These are phyloP conservation scores for Plasmopara viticola DNA, from an alignment of 352 stramenopile species.

Conservation along the genomic window DNA sequence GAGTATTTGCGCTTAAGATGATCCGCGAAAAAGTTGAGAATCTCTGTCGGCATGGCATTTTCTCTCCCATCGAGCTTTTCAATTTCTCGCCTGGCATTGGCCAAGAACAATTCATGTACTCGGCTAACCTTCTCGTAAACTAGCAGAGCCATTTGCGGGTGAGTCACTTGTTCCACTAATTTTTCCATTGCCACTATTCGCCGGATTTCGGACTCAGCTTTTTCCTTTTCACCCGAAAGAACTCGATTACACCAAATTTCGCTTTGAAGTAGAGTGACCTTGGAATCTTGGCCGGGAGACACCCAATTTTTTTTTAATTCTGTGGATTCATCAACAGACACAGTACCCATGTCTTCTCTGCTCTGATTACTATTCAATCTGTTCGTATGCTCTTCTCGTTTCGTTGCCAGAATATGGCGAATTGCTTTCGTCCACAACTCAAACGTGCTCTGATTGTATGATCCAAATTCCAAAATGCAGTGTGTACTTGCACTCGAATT, in stretches of 20 bases:
- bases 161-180: conserved; percentile 71
- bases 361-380: conserved; percentile 16
- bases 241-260: conserved; percentile 84
- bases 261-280: conserved; percentile 75
- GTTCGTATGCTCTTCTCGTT: conserved; percentile 33
- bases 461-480: conserved; percentile 71
- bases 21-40: conserved; percentile 80
- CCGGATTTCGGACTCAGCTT: conserved; percentile 74
- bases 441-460: conserved; percentile 76
- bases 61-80: conserved; percentile 44
- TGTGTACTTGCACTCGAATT: conserved; percentile 55
- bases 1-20: conserved; percentile 86
- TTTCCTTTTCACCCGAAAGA: conserved; percentile 72
- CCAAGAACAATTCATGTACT: conserved; percentile 79
- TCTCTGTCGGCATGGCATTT: conserved; percentile 37
- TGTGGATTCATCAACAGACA: conserved; percentile 5
- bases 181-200: conserved; percentile 85
- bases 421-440: conserved; percentile 84
- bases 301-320: conserved; percentile 39
- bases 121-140: conserved; percentile 86
- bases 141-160: conserved; percentile 70
- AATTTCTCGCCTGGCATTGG: conserved; percentile 74
- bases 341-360: conserved; percentile 12
- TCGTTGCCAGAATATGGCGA: conserved; percentile 52
- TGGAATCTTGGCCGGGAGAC: conserved; percentile 76